These are phyloP conservation scores for Francoa sonchifolia DNA, from an alignment of 441 rosid genomes.

Conservation along the genomic window DNA sequence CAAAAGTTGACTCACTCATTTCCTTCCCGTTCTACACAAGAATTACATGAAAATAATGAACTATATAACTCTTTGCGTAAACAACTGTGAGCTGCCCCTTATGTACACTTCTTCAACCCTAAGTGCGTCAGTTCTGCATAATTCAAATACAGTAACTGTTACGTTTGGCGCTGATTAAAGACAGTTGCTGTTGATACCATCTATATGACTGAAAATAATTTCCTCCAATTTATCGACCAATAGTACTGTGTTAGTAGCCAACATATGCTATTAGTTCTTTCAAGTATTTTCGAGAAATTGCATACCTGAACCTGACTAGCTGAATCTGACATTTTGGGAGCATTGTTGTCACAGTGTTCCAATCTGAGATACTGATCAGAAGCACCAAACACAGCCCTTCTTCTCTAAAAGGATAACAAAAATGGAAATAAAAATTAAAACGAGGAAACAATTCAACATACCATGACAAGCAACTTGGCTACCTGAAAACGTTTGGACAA, in stretches of 20 bases:
- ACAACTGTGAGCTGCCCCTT: no score
- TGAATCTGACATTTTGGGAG: conserved; percentile 44
- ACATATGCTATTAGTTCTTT: neutral
- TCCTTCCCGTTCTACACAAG: no score
- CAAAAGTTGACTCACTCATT: no score
- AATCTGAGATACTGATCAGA: conserved; percentile 67
- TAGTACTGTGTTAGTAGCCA: neutral
- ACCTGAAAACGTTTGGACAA: conserved; percentile 61
- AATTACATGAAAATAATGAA: no score
- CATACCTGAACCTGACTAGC: conserved; percentile 40
- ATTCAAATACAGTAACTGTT: no score
- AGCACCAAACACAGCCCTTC: conserved; percentile 56
- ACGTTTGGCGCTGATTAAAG: no score
- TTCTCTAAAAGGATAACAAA: conserved; percentile 23
- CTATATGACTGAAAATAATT: no score
- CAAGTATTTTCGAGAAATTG: no score
- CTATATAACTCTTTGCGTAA: no score
- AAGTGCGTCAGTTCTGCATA: no score
- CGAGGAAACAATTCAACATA: neutral
- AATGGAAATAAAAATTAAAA: conserved; percentile 3
- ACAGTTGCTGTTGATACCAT: no score
- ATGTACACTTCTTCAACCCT: no score
- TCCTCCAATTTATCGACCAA: neutral
- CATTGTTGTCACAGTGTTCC: conserved; percentile 51
- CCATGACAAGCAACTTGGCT: neutral